These are phyloP conservation scores for Eucalyptus polybractea DNA, from an alignment of 345 rosid genomes.

Conservation along the genomic window DNA sequence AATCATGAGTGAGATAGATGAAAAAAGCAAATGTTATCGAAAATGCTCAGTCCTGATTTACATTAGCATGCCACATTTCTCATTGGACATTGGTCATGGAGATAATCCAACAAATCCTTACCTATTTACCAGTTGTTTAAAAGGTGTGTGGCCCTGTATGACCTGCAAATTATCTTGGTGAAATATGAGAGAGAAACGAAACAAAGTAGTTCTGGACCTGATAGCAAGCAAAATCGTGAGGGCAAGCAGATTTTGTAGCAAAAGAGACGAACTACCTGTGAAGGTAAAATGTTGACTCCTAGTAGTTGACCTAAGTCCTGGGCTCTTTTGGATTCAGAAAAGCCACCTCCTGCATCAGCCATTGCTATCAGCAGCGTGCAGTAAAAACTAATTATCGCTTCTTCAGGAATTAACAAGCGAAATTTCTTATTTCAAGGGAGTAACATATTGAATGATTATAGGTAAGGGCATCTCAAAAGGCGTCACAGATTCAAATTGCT, in stretches of 20 bases:
- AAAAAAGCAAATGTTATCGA: not conserved
- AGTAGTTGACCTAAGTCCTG: conserved; percentile 47
- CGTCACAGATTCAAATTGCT: not conserved
- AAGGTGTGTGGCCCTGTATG: conserved; percentile 75
- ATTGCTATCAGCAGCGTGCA: not conserved
- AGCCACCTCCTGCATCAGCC: conserved; percentile 57
- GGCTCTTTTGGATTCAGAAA: conserved; percentile 70
- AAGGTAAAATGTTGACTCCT: conserved; percentile 40
- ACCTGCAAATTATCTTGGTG: conserved; percentile 26
- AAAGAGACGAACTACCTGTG: conserved; percentile 31
- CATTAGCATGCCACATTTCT: not conserved
- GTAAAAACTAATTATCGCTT: not conserved
- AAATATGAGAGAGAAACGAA: not conserved
- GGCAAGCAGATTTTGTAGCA: not conserved
- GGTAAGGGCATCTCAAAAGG: not conserved
- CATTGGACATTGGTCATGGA: not conserved
- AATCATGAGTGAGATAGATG: not conserved
- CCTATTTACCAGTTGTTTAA: conserved; percentile 55
- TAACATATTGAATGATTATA: not conserved
- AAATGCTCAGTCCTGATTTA: not conserved
- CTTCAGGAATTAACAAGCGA: not conserved
- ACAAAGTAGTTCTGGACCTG: not conserved
- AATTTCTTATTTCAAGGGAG: not conserved
- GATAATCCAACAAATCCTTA: not conserved
- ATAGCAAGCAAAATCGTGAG: not conserved